phyloP scores from a whole-genome alignment of 306 rosid genomes.

The Pueraria montana region DNA sequence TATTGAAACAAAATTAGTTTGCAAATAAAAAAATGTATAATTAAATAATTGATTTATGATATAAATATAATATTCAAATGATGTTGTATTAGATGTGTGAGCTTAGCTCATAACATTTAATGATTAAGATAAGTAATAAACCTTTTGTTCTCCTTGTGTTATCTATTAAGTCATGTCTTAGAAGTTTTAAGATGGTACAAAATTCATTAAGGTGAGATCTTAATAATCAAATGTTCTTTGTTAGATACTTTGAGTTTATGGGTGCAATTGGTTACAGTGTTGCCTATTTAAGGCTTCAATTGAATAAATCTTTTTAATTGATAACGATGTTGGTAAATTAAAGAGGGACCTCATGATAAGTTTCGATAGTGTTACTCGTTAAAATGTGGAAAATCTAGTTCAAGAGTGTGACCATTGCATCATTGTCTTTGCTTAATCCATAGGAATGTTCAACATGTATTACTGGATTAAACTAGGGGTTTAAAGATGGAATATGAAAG shows the following conservation, averaged over 20 bases:
- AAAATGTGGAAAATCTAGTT: neutral
- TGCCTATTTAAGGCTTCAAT: neutral
- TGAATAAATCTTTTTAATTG: neutral
- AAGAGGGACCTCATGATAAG: neutral
- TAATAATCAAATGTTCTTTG: neutral
- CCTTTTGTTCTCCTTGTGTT: conserved; percentile 6
- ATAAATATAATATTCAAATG: neutral
- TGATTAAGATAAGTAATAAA: neutral
- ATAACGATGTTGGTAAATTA: neutral
- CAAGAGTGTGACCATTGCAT: neutral
- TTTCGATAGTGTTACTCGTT: neutral
- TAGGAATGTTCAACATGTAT: neutral
- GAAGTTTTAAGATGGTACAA: conserved; percentile 15
- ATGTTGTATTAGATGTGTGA: conserved; percentile 3
- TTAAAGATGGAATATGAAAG: neutral
- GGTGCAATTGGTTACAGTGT: neutral
- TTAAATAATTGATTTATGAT: conserved; percentile 16
- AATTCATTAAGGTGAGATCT: conserved; percentile 2
- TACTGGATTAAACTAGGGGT: neutral
- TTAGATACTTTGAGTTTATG: neutral
- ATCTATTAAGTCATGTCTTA: conserved; percentile 7
- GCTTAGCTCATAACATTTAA: neutral
- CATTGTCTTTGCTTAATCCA: neutral
- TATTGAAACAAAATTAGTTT: conserved; percentile 13
- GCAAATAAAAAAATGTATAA: conserved; percentile 12